Evolutionary conservation across 2,329 filamentous ascomycete species (phyloP), one percentile per base, ranked within the genome.

Genomic region (Aspergillus fructus): DNA sequence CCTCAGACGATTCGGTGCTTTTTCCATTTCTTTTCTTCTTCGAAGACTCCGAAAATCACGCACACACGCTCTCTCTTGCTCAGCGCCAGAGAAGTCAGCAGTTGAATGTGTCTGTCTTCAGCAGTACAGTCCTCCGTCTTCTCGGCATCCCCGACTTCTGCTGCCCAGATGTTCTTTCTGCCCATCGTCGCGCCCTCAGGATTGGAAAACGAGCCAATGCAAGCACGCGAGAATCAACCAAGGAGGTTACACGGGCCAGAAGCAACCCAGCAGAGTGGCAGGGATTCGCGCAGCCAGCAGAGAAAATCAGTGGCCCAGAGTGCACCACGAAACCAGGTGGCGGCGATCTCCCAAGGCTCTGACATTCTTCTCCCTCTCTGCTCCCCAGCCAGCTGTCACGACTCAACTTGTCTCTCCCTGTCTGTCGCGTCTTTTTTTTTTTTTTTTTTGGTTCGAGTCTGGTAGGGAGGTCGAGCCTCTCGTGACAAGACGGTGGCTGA

Each of bases 311-410:
- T 66, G 64, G 64, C 41, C 40, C 43, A 66, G 58, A 66, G 53
- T 19, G 53, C 54, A 64, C 64, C 64, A 66, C 64, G 62, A 62
- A 66, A 56, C 54, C 51, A 54, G 40, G 49, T 56, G 62, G 63
- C 61, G 64, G 51, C 43, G 51, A 54, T 54, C 51, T 54, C 34
- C 34, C 34, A 37, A 37, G 34, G 34, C 34, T 37, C 34, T 37
- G 34, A 37, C 34, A 37, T 37, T 13, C 34, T 37, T 37, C 34
- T 37, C 34, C 15, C 13, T 37, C 13, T 37, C 34, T 37, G 12
- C 34, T 37, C 34, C 43, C 43, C 46, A 33, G 33, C 47, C 47
- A 49, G 47, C 47, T 49, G 47, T 49, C 47, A 49, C 46, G 9
- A 30, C 27, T 30, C 27, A 37, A 37, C 34, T 37, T 37, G 34